A percentile compares a stretch with the other conserved stretches of the same genome.
phyloP scores from a whole-genome alignment of 495 filamentous ascomycete species.

The Daldinia caldariorum region DNA sequence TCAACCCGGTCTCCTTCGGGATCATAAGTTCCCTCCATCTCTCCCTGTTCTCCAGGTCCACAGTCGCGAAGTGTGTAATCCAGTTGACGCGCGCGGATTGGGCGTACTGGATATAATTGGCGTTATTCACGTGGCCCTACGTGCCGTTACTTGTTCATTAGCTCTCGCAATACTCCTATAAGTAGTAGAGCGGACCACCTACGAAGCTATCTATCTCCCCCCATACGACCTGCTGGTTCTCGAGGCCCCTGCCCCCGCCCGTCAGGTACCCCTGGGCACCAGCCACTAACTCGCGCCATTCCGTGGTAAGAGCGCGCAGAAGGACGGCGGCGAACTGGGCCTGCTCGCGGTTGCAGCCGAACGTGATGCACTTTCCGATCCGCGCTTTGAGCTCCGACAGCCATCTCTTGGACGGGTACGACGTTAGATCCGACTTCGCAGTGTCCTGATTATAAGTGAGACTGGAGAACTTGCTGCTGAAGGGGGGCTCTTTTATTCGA shows the following conservation, averaged over 20 bases:
- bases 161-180: too few relatives aligned
- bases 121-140: slow-evolving; percentile 87
- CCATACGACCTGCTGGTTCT: slow-evolving; percentile 81
- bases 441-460: slow-evolving; percentile 4
- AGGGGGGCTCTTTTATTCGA: background rate
- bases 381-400: slow-evolving; percentile 76
- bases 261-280: slow-evolving; percentile 86
- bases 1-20: slow-evolving; percentile 74
- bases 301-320: slow-evolving; percentile 67
- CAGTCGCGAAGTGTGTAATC: slow-evolving; percentile 76
- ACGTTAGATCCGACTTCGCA: slow-evolving; percentile 13
- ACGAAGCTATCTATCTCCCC: slow-evolving; percentile 82
- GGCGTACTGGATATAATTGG: slow-evolving; percentile 83
- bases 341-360: slow-evolving; percentile 73
- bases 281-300: slow-evolving; percentile 82
- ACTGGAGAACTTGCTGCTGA: background rate
- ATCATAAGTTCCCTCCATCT: slow-evolving; percentile 78
- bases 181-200: too few relatives aligned
- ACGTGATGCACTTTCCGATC: slow-evolving; percentile 84
- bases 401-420: slow-evolving; percentile 67
- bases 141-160: background rate
- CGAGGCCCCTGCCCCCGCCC: slow-evolving; percentile 70
- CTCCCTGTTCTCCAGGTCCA: slow-evolving; percentile 70
- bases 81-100: slow-evolving; percentile 88
- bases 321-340: slow-evolving; percentile 68